phyloP scores from a whole-genome alignment of 371 early-diverging fungal species.

The Fennellomyces sp. region DNA sequence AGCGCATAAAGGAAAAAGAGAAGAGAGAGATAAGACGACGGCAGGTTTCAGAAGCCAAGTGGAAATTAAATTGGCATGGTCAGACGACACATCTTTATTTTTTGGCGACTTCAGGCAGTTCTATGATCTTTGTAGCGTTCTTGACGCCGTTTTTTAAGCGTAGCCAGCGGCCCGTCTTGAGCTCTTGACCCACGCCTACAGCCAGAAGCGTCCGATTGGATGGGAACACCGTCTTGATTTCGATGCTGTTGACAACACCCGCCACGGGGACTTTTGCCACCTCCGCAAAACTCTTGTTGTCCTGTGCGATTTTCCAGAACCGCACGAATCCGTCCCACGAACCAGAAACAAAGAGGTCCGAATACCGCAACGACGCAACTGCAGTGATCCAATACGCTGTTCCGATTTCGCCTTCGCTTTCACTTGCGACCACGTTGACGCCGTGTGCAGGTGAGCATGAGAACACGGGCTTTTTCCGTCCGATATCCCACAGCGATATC shows the following conservation, averaged over 20 bases:
- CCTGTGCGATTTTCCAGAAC: constrained; percentile 81
- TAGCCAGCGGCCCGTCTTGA: constrained; percentile 91
- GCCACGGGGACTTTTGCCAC: constrained; percentile 61
- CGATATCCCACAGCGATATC: constrained; percentile 89
- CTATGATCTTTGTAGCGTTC: constrained; percentile 66
- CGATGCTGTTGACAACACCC: constrained; percentile 57
- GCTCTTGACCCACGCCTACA: constrained; percentile 87
- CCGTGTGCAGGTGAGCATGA: constrained; percentile 84
- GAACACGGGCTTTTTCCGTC: constrained; percentile 89
- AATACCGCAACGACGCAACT: constrained; percentile 78
- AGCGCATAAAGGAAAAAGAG: constrained; percentile 5
- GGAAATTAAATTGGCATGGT: neutral
- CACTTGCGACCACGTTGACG: constrained; percentile 40
- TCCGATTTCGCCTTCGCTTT: constrained; percentile 44
- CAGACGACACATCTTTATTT: neutral
- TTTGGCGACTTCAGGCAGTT: constrained; percentile 24
- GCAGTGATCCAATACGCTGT: constrained; percentile 86
- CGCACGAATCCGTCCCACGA: constrained; percentile 90
- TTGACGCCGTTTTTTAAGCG: constrained; percentile 63
- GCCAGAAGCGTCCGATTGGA: constrained; percentile 64
- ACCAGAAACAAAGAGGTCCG: constrained; percentile 90
- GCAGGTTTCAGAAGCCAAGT: neutral
- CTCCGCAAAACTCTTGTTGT: constrained; percentile 69
- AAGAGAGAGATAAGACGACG: neutral
- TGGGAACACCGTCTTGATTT: constrained; percentile 51